Base-by-base conservation (phyloP, 1,284 basidiomycete species). In the Rhodotorula sp. region DNA sequence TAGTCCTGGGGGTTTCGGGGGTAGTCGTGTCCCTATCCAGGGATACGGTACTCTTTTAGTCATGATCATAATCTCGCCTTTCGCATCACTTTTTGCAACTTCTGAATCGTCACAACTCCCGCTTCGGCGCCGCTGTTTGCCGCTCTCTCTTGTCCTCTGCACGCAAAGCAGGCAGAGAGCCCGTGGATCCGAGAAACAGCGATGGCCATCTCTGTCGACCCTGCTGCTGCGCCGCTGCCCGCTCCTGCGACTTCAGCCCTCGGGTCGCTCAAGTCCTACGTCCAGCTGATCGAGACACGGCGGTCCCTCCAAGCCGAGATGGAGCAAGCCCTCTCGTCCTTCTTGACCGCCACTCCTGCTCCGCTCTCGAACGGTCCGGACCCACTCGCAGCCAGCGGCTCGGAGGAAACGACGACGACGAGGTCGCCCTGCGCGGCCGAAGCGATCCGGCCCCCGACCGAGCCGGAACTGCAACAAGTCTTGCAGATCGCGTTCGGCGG, bases 401-500 rank as follows among this genome's bases (percentile, higher is more conserved):
- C 31, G 15, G 18, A 18, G 16, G 19, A 28, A 19, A 18, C 34
- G 5, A 2, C 52, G 3, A 34, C 52, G 4, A 12, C 56, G 23
- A 19, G 14, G 0, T 67, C 69, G 10, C 38, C 69, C 38, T 76
- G 74, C 61, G 50, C 62, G 2, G 31, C 28, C 19, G 74, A 76
- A 43, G 67, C 74, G 16, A 23, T 63, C 31, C 50, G 60, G 23
- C 60, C 74, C 14, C 74, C 74, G 23, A 64, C 56, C 28, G 58
- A 67, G 21, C 48, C 26, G 5, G 74, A 76, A 34, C 60, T 76
- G 23, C n/a, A 68, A 19, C 60, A 76, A 50, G 56, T 73, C 16
- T 61, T 76, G 38, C 52, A 56, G 48, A 73, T 76, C 48, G 66
- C 54, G 8, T 73, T 76, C 6, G 65, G 50, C 16, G 74, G 74